Percentiles rank a stretch among this genome's conserved stretches.
Conservation (phyloP, 495 filamentous ascomycete genomes). For the Xylaria bambusicola region DNA sequence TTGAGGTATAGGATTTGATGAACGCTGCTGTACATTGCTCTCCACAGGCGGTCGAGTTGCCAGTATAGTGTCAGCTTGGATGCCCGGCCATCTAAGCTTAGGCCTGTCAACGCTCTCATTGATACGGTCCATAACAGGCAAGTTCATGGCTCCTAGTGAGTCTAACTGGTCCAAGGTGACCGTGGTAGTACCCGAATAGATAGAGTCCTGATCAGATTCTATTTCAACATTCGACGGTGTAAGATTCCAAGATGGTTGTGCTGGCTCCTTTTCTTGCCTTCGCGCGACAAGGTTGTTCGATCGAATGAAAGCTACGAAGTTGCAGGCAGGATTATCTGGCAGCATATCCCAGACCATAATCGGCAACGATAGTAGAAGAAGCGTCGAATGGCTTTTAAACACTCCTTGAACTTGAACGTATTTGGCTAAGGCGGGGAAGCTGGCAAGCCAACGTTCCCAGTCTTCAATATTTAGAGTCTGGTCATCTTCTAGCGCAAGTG, state of each 20-base stretch:
- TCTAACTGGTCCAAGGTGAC: background rate
- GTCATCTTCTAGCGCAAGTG: constrained; percentile 54
- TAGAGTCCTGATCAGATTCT: constrained; percentile 25
- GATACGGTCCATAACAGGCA: background rate
- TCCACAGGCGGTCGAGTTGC: constrained; percentile 10
- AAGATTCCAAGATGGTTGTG: background rate
- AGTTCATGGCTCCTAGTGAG: background rate
- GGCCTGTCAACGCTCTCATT: background rate
- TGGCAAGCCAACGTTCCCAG: constrained; percentile 51
- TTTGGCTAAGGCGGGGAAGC: constrained; percentile 49
- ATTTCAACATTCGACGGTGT: background rate
- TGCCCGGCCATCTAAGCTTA: background rate
- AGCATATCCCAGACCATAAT: constrained; percentile 57
- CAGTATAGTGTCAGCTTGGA: background rate
- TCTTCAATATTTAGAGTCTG: constrained; percentile 47
- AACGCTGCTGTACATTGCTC: constrained; percentile 4
- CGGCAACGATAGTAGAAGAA: constrained; percentile 51
- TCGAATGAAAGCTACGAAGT: constrained; percentile 54
- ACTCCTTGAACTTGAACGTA: constrained; percentile 55
- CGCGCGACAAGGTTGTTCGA: constrained; percentile 44
- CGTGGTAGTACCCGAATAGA: constrained; percentile 28
- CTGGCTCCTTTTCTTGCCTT: background rate
- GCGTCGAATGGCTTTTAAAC: constrained; percentile 54
- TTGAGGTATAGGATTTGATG: background rate
- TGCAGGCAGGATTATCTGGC: constrained; percentile 50